Evolutionary conservation across 176 grass and related monocot species (phyloP).

Genomic region (Musa itinerans): DNA sequence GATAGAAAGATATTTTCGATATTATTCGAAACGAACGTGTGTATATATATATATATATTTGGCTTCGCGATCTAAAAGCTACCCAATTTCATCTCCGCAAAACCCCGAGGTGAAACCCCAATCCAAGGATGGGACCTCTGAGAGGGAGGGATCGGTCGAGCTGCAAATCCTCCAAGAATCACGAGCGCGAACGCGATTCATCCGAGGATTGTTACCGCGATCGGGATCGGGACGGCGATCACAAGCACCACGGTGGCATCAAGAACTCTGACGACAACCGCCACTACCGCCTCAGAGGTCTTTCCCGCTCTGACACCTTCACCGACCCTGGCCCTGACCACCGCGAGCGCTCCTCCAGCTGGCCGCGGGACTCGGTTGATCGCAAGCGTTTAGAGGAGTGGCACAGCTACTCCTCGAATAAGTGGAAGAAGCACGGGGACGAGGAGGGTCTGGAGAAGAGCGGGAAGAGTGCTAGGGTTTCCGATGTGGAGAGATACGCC

Average conservation of each 20-base stretch:
- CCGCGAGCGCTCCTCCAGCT: slow-evolving; percentile 7
- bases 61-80: too few species aligned
- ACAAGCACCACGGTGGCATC: not conserved
- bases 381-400: not conserved
- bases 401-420: slow-evolving; percentile 29
- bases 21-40: too few species aligned
- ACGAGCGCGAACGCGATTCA: slow-evolving; percentile 6
- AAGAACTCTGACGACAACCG: not conserved
- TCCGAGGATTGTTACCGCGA: slow-evolving; percentile 19
- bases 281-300: not conserved
- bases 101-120: not conserved
- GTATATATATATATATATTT: too few species aligned
- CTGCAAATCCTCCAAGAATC: not conserved
- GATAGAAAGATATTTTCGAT: too few species aligned
- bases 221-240: not conserved
- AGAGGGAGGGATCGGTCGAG: not conserved
- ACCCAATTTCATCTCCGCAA: not conserved
- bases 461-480: slow-evolving; percentile 15
- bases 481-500: not conserved
- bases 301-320: not conserved
- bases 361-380: slow-evolving; percentile 38
- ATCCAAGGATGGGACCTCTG: slow-evolving; percentile 38
- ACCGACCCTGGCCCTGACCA: not conserved
- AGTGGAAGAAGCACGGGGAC: slow-evolving; percentile 26
- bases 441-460: slow-evolving; percentile 9